Evolutionary conservation across 176 grass and related monocot genomes (phyloP).

Genomic region (Secale cereale): DNA sequence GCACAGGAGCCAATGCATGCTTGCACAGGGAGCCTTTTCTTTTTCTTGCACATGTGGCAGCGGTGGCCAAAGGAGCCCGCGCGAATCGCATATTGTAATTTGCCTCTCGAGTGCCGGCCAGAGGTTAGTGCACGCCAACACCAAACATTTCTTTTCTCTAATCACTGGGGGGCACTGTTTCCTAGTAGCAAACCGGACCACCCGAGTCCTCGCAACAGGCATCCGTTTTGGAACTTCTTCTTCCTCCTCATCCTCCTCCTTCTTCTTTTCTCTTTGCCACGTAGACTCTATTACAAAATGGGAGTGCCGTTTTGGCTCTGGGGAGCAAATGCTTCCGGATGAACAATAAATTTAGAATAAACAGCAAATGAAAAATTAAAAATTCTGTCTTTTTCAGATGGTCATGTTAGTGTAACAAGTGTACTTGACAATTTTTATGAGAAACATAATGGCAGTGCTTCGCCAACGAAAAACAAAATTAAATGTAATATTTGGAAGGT

Average conservation of each 20-base stretch:
- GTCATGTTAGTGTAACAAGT: too few species aligned
- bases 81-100: neutral
- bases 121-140: conserved; percentile 9
- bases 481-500: too few species aligned
- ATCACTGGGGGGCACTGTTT: conserved; percentile 10
- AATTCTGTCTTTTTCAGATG: too few species aligned
- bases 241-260: too few species aligned
- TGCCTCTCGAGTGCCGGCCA: neutral
- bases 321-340: too few species aligned
- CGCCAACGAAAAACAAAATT: too few species aligned
- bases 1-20: neutral
- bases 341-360: too few species aligned
- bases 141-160: neutral
- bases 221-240: neutral
- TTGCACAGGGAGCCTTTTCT: neutral
- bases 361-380: too few species aligned
- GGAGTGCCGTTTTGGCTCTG: too few species aligned
- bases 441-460: too few species aligned
- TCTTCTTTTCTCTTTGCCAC: neutral
- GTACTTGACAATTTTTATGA: too few species aligned
- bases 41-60: neutral
- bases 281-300: too few species aligned
- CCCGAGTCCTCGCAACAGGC: neutral
- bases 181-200: conserved; percentile 3
- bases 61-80: neutral